Evolutionary conservation across 352 stramenopile genomes (phyloP), one percentile per base, ranked within the genome.

Genomic region (Blastocystis sp.): DNA sequence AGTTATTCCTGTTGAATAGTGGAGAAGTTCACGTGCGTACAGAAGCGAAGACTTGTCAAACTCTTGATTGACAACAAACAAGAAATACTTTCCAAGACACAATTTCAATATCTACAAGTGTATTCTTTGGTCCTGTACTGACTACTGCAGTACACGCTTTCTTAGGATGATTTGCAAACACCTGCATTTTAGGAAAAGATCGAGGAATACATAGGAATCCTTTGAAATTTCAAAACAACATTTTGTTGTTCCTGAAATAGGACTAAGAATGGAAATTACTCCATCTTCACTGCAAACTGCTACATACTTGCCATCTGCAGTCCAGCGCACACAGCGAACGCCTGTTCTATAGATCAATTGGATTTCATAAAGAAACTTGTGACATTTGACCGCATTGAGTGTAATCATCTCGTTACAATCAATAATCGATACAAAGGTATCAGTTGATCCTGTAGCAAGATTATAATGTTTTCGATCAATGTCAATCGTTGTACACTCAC

Each of bases 401-500:
- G 33, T 22, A 53, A 79, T 79, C 68, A 79, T 54, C 44, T 79
- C 68, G n/a, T 57, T 53, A 51, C 22, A 59, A 24, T 79, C 68
- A 19, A 81, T 81, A 37, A 62, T 33, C 2, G 7, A 51, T 5
- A 53, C 11, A 64, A 81, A 64, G 13, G 37, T 64, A 44, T 81
- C 70, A 15, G 27, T 81, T 22, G 70, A 81, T 40, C 40, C 70
- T 24, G 35, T 44, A 33, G 9, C 37, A 60, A 81, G 7, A 22
- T 48, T 27, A 17, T 60, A 15, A 27, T 81, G 70, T 40, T 33
- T 33, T 33, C 70, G 70, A n/a, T 81, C 70, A 11, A 81, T 81
- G n/a, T 81, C 70, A 27, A 81, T 81, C 17, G 70, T 59, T 17
- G n/a, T 62, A 44, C 70, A 81, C 6, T 81, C 70, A 19, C 70